Evolutionary conservation across 164 flowering plant genomes (phyloP).

Genomic region (Sedum album): DNA sequence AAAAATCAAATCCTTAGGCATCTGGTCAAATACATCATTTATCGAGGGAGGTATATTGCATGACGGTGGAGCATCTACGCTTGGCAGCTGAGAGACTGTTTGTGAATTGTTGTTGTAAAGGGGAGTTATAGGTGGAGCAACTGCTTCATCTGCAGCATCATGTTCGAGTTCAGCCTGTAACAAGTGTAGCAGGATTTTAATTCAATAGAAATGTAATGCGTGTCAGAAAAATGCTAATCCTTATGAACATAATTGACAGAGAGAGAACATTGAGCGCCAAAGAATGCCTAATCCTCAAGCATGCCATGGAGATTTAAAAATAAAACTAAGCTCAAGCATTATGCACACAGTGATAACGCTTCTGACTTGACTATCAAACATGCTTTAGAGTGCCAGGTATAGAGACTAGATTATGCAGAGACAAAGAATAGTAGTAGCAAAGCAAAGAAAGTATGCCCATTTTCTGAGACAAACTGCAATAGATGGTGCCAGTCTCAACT

Average conservation of each 20-base stretch:
- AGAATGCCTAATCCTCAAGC: not conserved
- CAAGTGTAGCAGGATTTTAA: not conserved
- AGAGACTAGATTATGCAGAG: not conserved
- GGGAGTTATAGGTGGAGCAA: constrained; percentile 10
- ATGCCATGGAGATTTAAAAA: not conserved
- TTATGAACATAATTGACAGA: no score
- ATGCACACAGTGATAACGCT: no score
- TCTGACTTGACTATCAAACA: not conserved
- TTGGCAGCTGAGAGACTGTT: constrained; percentile 3
- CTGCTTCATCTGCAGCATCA: constrained; percentile 17
- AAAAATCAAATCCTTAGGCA: constrained; percentile 41
- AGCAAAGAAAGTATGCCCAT: not conserved
- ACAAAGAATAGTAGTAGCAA: not conserved
- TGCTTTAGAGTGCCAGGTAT: not conserved
- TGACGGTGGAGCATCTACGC: constrained; percentile 10
- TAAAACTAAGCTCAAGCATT: not conserved
- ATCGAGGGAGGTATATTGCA: constrained; percentile 12
- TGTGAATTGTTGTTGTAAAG: constrained; percentile 19
- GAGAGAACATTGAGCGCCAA: not conserved
- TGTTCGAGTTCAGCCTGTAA: constrained; percentile 28
- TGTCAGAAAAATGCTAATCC: no score
- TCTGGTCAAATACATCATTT: constrained; percentile 15
- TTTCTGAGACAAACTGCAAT: no score
- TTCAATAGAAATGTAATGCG: not conserved
- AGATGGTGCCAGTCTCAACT: not conserved